phyloP scores from a whole-genome alignment of 2,329 filamentous ascomycete genomes.

The Exophiala bonariae region DNA sequence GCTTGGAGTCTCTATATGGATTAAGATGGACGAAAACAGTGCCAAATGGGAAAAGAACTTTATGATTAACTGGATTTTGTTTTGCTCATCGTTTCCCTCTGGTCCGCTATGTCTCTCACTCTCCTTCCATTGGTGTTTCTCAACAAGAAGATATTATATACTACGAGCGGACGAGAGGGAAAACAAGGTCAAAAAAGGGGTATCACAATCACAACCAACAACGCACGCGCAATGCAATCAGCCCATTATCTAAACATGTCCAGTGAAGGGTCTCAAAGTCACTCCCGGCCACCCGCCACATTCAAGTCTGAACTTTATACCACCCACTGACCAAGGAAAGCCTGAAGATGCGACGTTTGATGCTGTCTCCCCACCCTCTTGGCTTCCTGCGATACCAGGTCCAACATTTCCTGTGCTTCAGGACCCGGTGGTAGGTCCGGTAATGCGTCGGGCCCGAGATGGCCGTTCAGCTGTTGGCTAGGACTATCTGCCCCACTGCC shows the following conservation, averaged over 20 bases:
- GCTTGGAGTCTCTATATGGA: too few relatives aligned
- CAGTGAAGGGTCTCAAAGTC: too few relatives aligned
- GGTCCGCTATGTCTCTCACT: too few relatives aligned
- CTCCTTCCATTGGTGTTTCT: too few relatives aligned
- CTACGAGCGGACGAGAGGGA: not conserved
- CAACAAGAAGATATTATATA: too few relatives aligned
- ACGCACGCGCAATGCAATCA: constrained; percentile 8
- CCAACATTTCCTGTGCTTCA: constrained; percentile 29
- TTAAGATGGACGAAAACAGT: too few relatives aligned
- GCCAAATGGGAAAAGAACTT: too few relatives aligned
- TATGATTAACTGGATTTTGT: too few relatives aligned
- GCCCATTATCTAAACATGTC: not conserved
- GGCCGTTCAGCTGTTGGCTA: constrained; percentile 30
- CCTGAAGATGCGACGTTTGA: constrained; percentile 26
- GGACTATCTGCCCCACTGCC: constrained; percentile 27
- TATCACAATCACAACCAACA: constrained; percentile 19
- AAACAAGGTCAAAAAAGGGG: constrained; percentile 9
- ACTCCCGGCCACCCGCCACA: constrained; percentile 3
- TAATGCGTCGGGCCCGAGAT: constrained; percentile 22
- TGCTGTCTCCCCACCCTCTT: constrained; percentile 28
- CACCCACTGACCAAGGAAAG: constrained; percentile 26
- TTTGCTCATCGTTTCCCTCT: too few relatives aligned
- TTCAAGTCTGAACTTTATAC: constrained; percentile 2
- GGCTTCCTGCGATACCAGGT: constrained; percentile 26
- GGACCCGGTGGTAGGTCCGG: constrained; percentile 27